phyloP scores from a whole-genome alignment of 2,329 filamentous ascomycete genomes.

The Colletotrichum theobromicola region DNA sequence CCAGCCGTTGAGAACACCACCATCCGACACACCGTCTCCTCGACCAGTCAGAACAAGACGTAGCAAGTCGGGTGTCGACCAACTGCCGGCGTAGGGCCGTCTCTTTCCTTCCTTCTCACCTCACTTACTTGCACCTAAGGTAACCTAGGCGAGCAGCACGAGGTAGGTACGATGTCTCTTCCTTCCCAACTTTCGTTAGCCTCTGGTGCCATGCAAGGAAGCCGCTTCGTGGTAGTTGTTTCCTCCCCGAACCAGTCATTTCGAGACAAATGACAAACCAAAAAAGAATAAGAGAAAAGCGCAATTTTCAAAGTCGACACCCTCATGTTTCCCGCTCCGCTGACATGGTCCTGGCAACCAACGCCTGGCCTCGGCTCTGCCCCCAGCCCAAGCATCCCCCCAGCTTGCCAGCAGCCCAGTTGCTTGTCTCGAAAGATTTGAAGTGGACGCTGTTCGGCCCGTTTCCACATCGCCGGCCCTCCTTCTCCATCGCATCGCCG shows the following conservation, averaged over 20 bases:
- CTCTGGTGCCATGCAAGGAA: neutral
- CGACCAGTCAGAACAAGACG: neutral
- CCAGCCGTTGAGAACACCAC: neutral
- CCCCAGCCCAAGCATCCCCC: neutral
- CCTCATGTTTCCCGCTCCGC: neutral
- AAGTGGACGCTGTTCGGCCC: conserved; percentile 11
- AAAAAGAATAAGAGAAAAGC: neutral
- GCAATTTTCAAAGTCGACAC: neutral
- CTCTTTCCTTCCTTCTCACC: neutral
- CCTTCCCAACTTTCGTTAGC: neutral
- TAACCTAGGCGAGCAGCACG: neutral
- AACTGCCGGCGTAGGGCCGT: neutral
- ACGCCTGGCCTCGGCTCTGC: neutral
- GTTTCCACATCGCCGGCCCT: neutral
- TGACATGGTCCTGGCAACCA: neutral
- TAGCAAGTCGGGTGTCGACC: neutral
- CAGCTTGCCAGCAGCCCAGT: neutral
- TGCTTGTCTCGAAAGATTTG: neutral
- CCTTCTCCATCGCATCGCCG: neutral
- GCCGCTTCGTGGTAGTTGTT: neutral
- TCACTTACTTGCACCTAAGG: neutral
- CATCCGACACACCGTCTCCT: neutral
- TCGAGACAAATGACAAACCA: neutral
- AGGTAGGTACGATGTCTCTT: neutral
- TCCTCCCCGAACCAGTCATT: neutral